Base-by-base conservation (phyloP, 1,284 basidiomycete species). In the Melampsora americana region DNA sequence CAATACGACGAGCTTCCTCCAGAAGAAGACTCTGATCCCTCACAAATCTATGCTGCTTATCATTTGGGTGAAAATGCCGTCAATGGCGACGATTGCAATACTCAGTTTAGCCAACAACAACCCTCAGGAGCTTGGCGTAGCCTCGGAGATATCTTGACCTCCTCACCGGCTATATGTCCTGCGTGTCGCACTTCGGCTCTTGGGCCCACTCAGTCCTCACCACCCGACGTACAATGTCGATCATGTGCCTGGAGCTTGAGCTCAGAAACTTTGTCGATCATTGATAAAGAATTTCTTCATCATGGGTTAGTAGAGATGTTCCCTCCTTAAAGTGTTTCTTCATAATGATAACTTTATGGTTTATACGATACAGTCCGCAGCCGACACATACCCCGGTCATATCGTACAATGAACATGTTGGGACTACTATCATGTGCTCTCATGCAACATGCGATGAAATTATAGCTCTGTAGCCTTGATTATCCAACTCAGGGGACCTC, bases 361-460 rank as follows among this genome's bases (percentile, higher is more conserved):
- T 11, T 16, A 32, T 26, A 32, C 39, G 28, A 28, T 44, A 28
- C 18, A 66, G 48, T 35, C 61, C 50, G 30, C 30, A 50, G 56
- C 20, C 46, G 50, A 56, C 46, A 50, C 70, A 73, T 73, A 61
- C 32, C 18, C 70, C 70, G 9, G 1, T 66, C 16, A 56, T 73
- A 11, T 46, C 61, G 23, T 66, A 73, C 26, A 73, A 73, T 12
- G 48, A 60, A 6, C 48, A 73, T 50, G 46, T 73, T 30, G 70
- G 70, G 4, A 73, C 62, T 3, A 65, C 42, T 35, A 65, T 73
- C 26, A 32, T 53, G 11, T 73, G 70, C 62, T 73, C 70, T 16
- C 30, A 66, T 56, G 42, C 70, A 14, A 32, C 53, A 32, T 73
- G 70, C 35, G 70, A 73, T 26, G 70, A 73, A 64, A 65, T 73